A percentile compares a stretch with the other conserved stretches of the same genome.
Conservation (phyloP, 495 filamentous ascomycete species). For the Cercophora samala region DNA sequence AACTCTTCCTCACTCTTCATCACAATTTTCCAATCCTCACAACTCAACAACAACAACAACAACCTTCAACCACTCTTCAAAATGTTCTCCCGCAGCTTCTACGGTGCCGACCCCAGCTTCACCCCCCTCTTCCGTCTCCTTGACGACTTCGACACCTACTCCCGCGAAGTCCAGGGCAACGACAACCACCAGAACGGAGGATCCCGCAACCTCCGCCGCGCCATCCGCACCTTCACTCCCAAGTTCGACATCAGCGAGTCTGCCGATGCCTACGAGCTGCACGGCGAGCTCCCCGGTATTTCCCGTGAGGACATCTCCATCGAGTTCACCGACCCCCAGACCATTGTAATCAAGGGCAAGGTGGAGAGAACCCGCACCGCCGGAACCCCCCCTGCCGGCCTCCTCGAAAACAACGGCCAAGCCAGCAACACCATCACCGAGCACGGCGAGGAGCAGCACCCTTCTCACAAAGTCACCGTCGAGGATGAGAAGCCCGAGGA, state of each 20-base stretch:
- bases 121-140: conserved; percentile 69
- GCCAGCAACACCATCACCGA: conserved; percentile 14
- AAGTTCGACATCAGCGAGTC: conserved; percentile 76
- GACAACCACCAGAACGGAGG: conserved; percentile 23
- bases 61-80: conserved; percentile 27
- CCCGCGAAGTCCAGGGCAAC: conserved; percentile 30
- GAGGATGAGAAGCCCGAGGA: conserved; percentile 27
- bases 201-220: conserved; percentile 22
- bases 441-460: conserved; percentile 19
- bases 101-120: conserved; percentile 51
- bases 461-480: conserved; percentile 20
- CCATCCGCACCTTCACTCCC: conserved; percentile 22
- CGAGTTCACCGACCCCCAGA: conserved; percentile 78
- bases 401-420: conserved; percentile 27
- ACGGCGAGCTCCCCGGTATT: conserved; percentile 83
- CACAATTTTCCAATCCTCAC: conserved; percentile 7
- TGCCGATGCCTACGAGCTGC: conserved; percentile 65
- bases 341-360: conserved; percentile 67
- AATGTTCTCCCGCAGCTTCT: conserved; percentile 61
- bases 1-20: conserved; percentile 16
- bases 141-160: conserved; percentile 65
- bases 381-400: conserved; percentile 40
- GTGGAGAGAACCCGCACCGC: conserved; percentile 56
- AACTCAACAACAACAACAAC: not conserved
- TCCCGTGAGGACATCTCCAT: conserved; percentile 73